Base-by-base conservation (phyloP, 768 basidiomycete species). In the Xanthoconium purpureum region DNA sequence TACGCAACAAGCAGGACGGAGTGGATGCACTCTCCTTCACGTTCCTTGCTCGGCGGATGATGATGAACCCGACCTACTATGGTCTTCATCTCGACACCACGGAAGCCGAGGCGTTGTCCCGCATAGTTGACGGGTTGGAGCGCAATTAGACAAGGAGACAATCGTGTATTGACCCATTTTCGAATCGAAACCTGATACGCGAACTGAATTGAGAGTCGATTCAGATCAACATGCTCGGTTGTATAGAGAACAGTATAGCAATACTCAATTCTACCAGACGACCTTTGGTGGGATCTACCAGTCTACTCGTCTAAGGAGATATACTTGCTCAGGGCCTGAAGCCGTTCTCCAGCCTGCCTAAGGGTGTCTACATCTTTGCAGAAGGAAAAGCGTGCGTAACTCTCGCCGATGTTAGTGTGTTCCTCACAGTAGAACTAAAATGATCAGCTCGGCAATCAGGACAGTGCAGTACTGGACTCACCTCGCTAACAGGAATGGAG, bases 311-410 rank as follows among this genome's bases (percentile, higher is more conserved):
- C 59, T 63, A 48, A 24, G 32, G 58, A 54, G 35, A 87, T 73
- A 73, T 80, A 96, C 53, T 91, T 82, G 66, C 81, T 83, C 61
- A 99, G 75, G 24, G 75, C 76, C 70, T 87, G 80, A 18, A 99
- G 75, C n/a, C 92, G 83, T 65, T 90, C 87, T 24, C 85, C 87
- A n/a, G 97, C 97, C 20, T 74, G 77, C 57, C 76, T 80, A 15
- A 99, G 79, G 0, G 93, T 96, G 40, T 91, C 91, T 18, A 85
- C 60, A 65, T 98, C 96, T 69, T 99, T 99, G 80, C 97, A 98
- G 78, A 97, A 94, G 1, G 94, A 88, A 69, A 98, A 98, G 54
- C 93, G 83, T 20, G 82, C 85, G 67, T 87, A 96, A 46, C 78
- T 85, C 71, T 96, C 94, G 29, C 95, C 95, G 52, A 97, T 91